Conservation (phyloP, 139 green algal species). For the Coelastrella sp. region DNA sequence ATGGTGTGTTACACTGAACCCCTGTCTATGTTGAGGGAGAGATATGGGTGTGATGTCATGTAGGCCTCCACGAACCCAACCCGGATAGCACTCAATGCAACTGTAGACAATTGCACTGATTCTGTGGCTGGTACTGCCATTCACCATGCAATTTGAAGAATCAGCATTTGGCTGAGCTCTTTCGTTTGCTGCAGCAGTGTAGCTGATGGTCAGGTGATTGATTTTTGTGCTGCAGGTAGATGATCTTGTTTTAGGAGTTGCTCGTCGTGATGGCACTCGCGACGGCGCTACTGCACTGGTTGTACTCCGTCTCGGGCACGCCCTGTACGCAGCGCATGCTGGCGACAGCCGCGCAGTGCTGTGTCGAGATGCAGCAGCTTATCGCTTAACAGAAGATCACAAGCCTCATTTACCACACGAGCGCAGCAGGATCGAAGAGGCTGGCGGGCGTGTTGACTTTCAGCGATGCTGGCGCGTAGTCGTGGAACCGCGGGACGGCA, state of each 20-base stretch:
- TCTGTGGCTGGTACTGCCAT: not conserved
- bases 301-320: conserved; percentile 67
- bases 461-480: conserved; percentile 84
- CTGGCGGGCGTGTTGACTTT: conserved; percentile 74
- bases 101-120: not conserved
- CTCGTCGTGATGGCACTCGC: conserved; percentile 56
- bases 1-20: too few species aligned
- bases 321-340: conserved; percentile 49
- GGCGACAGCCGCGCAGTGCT: conserved; percentile 58
- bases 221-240: conserved; percentile 56
- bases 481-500: conserved; percentile 68
- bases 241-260: conserved; percentile 68
- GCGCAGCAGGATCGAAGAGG: conserved; percentile 63
- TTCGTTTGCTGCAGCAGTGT: too few species aligned
- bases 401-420: conserved; percentile 76
- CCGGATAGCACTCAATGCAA: not conserved
- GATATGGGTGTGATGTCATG: too few species aligned
- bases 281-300: conserved; percentile 81
- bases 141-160: too few species aligned
- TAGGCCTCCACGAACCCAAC: too few species aligned
- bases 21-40: too few species aligned
- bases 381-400: conserved; percentile 82
- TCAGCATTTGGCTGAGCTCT: too few species aligned
- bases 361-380: conserved; percentile 54
- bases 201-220: too few species aligned